These are phyloP conservation scores for Piromyces finnis DNA, from an alignment of 192 early-diverging fungal genomes.

Conservation along the genomic window DNA sequence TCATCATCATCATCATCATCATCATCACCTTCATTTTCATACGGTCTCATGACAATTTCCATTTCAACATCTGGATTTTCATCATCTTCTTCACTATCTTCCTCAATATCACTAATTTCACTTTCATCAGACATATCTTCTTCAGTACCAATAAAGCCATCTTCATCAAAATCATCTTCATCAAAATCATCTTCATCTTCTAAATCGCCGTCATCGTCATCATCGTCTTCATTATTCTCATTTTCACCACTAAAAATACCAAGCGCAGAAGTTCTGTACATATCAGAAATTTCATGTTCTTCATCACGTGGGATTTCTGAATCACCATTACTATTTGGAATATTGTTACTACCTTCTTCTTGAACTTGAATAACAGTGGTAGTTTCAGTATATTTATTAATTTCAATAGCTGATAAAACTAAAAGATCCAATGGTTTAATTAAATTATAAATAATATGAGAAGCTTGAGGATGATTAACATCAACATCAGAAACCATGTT, in stretches of 20 bases:
- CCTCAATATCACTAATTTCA: slow-evolving; percentile 14
- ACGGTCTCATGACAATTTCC: slow-evolving; percentile 22
- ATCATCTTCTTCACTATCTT: slow-evolving; percentile 14
- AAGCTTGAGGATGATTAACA: slow-evolving; percentile 71
- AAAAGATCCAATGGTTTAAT: slow-evolving; percentile 78
- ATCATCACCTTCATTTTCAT: slow-evolving; percentile 14
- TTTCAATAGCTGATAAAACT: slow-evolving; percentile 71
- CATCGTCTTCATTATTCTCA: slow-evolving; percentile 52
- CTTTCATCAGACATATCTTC: slow-evolving; percentile 18
- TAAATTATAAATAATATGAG: slow-evolving; percentile 50
- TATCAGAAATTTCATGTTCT: slow-evolving; percentile 56
- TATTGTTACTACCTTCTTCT: not conserved
- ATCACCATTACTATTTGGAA: not conserved
- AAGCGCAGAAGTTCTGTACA: slow-evolving; percentile 66
- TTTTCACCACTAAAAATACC: slow-evolving; percentile 54
- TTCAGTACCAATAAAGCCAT: not conserved
- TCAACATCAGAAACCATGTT: slow-evolving; percentile 69
- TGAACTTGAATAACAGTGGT: not conserved
- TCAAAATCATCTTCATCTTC: slow-evolving; percentile 51
- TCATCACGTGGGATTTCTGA: slow-evolving; percentile 11
- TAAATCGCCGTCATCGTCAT: slow-evolving; percentile 23
- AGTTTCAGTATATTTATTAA: slow-evolving; percentile 40
- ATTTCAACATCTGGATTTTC: slow-evolving; percentile 25
- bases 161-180: slow-evolving; percentile 20
- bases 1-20: slow-evolving; percentile 15